Conservation (phyloP, 805 yeast genomes). For the Saccharomycopsis vini region DNA sequence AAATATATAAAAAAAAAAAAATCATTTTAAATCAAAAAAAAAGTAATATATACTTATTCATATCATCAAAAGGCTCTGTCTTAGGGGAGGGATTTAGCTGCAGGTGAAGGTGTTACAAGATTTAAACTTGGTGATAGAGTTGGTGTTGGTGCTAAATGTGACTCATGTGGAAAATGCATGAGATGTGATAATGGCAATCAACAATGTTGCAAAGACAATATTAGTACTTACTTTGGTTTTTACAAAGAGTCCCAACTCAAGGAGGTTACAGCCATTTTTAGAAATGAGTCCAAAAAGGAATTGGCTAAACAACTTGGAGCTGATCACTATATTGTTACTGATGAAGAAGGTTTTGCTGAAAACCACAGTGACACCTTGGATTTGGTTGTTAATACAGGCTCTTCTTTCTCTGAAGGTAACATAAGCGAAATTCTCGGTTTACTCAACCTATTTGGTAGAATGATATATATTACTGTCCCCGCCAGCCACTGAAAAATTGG, state of each 20-base stretch:
- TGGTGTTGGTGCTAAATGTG: no score
- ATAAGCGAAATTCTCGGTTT: constrained; percentile 18
- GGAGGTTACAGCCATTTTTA: not conserved
- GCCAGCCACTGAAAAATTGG: constrained; percentile 2
- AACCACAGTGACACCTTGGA: constrained; percentile 31
- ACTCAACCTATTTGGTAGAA: constrained; percentile 25
- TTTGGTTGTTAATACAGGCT: constrained; percentile 41
- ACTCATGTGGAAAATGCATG: no score
- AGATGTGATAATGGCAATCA: no score
- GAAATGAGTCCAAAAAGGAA: constrained; percentile 21
- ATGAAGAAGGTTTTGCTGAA: constrained; percentile 28
- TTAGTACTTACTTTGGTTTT: not conserved
- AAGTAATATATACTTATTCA: no score
- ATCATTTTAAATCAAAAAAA: not conserved
- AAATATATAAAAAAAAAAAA: no score
- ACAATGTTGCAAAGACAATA: not conserved
- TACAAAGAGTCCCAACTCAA: constrained; percentile 6
- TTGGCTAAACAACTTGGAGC: constrained; percentile 48
- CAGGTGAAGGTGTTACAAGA: no score
- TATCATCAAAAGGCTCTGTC: no score
- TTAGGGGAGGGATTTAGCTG: no score
- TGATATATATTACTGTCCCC: constrained; percentile 19
- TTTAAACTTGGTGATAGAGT: no score
- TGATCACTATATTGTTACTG: constrained; percentile 42
- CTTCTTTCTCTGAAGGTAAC: constrained; percentile 28